Evolutionary conservation across 495 filamentous ascomycete genomes (phyloP), one percentile per base, ranked within the genome.

Genomic region (Jackrogersella multiformis): DNA sequence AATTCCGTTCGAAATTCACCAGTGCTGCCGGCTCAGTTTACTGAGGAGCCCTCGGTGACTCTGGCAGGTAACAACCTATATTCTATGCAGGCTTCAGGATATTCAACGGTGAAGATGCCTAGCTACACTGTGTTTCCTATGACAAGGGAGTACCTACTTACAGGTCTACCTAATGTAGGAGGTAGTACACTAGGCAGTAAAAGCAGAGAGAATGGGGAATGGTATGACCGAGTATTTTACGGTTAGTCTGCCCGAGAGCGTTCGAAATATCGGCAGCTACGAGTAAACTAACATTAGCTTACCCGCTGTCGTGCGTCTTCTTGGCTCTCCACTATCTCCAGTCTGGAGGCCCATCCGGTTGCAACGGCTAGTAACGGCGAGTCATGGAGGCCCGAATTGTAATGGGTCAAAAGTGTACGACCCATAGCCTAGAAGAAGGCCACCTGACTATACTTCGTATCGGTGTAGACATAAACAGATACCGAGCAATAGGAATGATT

Each of bases 301-400:
- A 70, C 57, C 67, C 67, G 67, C 67, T 66, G 57, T 45, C 66
- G 61, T 70, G 67, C 61, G 52, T 58, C 28, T 61, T 61, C 51
- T 62, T 38, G 57, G 52, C 61, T 62, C 61, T 62, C 61, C 61
- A 70, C 67, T 15, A 60, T 44, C 34, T 66, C 51, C 61, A 62
- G 45, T 28, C 21, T 52, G 44, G 61, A 57, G 45, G 49, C 36
- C 42, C 52, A 57, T 34, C 53, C 57, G 56, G 46, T 61, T 35
- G 42, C 45, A 56, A 51, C 34, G 38, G 51, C 23, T n/a, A n/a
- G n/a, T n/a, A n/a, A n/a, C n/a, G n/a, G n/a, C n/a, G 52, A 70
- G 52, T 70, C 56, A 56, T 61, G 51, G 66, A 46, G 41, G 30
- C 51, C 61, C 21, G 21, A 53, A 45, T 36, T 57, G 35, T 45